Evolutionary conservation across 352 stramenopile species (phyloP).

Genomic region (Thalassiosira oceanica): DNA sequence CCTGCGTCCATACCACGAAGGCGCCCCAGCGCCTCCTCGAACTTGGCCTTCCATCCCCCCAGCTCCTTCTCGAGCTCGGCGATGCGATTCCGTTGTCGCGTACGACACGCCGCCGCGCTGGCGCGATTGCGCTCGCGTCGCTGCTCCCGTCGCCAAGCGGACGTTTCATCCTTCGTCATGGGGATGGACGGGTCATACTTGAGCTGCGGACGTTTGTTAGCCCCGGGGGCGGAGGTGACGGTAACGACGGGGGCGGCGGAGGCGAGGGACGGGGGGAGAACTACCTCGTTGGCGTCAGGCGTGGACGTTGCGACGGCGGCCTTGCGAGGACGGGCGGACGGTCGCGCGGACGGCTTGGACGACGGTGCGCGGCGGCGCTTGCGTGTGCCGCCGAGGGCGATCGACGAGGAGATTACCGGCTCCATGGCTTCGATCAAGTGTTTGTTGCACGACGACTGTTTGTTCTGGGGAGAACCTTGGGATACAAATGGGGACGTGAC

Average conservation of each 20-base stretch:
- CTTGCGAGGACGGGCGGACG: too few relatives aligned
- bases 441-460: too few relatives aligned
- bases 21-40: constrained; percentile 31
- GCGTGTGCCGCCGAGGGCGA: neutral
- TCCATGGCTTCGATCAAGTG: too few relatives aligned
- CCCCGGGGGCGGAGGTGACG: constrained; percentile 5
- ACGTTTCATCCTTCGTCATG: constrained; percentile 45
- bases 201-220: constrained; percentile 40
- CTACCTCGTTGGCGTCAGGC: too few relatives aligned
- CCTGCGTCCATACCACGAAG: constrained; percentile 17
- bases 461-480: too few relatives aligned
- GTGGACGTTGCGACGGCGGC: too few relatives aligned
- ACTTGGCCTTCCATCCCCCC: constrained; percentile 41
- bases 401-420: constrained; percentile 5
- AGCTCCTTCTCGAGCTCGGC: constrained; percentile 50
- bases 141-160: constrained; percentile 35
- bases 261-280: neutral
- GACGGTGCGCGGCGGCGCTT: too few relatives aligned
- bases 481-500: too few relatives aligned
- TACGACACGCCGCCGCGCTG: constrained; percentile 37
- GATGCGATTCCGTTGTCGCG: constrained; percentile 46
- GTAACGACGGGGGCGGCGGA: constrained; percentile 22
- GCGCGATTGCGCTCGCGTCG: constrained; percentile 44
- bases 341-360: too few relatives aligned
- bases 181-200: constrained; percentile 43